phyloP scores from a whole-genome alignment of 805 yeast genomes.

The Yamadazyma nakazawae region DNA sequence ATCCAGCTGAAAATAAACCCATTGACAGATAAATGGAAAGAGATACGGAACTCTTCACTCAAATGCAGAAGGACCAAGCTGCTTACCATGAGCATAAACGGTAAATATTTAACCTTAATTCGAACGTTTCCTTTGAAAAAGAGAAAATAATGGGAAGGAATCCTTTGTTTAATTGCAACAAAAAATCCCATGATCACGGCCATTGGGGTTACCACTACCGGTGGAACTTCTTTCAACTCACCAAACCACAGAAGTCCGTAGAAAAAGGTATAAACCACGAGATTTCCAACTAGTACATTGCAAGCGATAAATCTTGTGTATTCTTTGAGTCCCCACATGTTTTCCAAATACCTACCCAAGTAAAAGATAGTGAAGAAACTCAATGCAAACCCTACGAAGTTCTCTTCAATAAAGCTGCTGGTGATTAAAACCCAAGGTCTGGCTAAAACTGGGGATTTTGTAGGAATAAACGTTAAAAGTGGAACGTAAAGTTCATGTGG shows the following conservation, averaged over 20 bases:
- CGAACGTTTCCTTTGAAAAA: conserved; percentile 46
- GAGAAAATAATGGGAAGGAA: conserved; percentile 57
- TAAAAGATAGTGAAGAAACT: conserved; percentile 40
- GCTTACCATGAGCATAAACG: conserved; percentile 28
- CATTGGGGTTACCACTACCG: conserved; percentile 51
- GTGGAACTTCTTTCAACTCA: conserved; percentile 26
- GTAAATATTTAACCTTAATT: conserved; percentile 40
- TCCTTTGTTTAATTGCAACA: conserved; percentile 63
- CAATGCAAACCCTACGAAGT: conserved; percentile 34
- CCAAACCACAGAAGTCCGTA: conserved; percentile 13
- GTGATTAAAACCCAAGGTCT: conserved; percentile 53
- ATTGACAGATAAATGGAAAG: conserved; percentile 21
- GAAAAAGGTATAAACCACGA: conserved; percentile 27
- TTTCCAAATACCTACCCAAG: conserved; percentile 64
- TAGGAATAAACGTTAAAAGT: conserved; percentile 47
- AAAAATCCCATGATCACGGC: conserved; percentile 56
- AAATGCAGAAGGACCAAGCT: conserved; percentile 23
- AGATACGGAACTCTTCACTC: conserved; percentile 27
- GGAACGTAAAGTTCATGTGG: conserved; percentile 50
- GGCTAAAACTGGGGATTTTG: conserved; percentile 33
- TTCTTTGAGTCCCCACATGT: conserved; percentile 59
- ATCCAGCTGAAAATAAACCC: conserved; percentile 40
- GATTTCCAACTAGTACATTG: conserved; percentile 34
- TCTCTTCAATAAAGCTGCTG: conserved; percentile 45
- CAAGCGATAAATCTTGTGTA: conserved; percentile 45